These are phyloP conservation scores for Trypanosoma mega DNA, from an alignment of 208 protist species.

Conservation along the genomic window DNA sequence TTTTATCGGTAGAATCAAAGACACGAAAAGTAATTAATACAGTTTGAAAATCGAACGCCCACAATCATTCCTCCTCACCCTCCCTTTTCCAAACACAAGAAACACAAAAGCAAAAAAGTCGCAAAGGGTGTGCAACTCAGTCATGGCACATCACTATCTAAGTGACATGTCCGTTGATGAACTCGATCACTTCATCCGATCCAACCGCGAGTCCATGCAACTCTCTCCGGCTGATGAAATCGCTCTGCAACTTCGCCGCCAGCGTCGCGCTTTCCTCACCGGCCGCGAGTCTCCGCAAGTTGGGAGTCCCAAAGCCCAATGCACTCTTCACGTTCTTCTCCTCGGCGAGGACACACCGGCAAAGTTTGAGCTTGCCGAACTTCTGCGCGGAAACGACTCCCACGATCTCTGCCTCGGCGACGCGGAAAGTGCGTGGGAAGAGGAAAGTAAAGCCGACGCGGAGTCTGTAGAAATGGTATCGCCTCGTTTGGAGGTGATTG, in stretches of 20 bases:
- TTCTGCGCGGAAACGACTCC: neutral
- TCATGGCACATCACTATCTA: conserved; percentile 19
- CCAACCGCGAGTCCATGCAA: conserved; percentile 14
- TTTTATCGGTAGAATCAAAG: no score
- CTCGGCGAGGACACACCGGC: conserved; percentile 26
- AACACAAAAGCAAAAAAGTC: no score
- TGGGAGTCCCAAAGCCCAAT: neutral
- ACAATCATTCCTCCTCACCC: no score
- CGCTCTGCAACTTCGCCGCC: conserved; percentile 34
- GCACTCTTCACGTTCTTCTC: conserved; percentile 20
- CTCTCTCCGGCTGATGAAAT: conserved; percentile 34
- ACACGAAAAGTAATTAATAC: no score
- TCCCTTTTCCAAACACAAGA: no score
- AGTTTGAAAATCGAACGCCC: no score
- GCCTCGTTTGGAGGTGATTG: conserved; percentile 20
- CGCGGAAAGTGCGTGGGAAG: neutral
- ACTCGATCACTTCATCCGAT: conserved; percentile 14
- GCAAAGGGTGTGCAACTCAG: no score
- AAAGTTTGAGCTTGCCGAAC: conserved; percentile 14
- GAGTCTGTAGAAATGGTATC: neutral
- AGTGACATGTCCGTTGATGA: conserved; percentile 20
- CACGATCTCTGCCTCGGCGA: conserved; percentile 5
- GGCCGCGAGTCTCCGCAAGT: conserved; percentile 9
- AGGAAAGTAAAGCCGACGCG: neutral
- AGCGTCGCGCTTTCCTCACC: conserved; percentile 32